Conservation (phyloP, 495 filamentous ascomycete species). For the Neurospora sp. region DNA sequence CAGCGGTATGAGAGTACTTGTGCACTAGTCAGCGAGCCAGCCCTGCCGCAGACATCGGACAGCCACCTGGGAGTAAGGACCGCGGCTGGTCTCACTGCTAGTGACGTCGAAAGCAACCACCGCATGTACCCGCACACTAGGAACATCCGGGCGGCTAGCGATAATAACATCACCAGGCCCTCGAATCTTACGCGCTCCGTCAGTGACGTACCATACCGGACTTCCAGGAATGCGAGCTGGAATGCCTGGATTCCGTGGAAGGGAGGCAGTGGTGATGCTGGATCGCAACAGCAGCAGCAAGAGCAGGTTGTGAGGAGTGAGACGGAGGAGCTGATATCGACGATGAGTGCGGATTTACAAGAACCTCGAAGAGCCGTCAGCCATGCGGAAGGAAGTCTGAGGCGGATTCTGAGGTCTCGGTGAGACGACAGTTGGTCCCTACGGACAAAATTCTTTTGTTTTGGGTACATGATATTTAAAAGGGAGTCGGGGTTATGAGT, state of each 20-base stretch:
- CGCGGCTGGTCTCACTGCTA: background rate
- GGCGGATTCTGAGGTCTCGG: background rate
- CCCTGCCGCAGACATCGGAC: constrained; percentile 35
- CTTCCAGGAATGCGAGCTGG: background rate
- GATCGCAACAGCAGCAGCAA: background rate
- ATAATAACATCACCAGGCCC: background rate
- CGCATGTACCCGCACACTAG: too few species aligned
- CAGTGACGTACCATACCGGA: background rate
- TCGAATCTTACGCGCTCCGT: background rate
- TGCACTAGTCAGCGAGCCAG: constrained; percentile 34
- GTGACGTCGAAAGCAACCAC: too few species aligned
- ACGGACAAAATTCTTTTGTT: background rate
- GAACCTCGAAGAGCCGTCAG: background rate
- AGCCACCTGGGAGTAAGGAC: constrained; percentile 30
- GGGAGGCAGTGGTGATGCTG: background rate
- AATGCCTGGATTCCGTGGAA: background rate
- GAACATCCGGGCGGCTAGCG: background rate
- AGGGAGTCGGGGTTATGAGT: background rate
- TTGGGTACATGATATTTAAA: background rate
- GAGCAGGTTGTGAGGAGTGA: background rate
- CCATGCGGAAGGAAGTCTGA: background rate
- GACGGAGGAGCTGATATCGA: background rate
- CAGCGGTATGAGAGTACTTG: constrained; percentile 8
- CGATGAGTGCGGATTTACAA: background rate
- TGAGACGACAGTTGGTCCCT: background rate